Conservation (phyloP, 2,329 filamentous ascomycete species). For the Microsporum ferrugineum region DNA sequence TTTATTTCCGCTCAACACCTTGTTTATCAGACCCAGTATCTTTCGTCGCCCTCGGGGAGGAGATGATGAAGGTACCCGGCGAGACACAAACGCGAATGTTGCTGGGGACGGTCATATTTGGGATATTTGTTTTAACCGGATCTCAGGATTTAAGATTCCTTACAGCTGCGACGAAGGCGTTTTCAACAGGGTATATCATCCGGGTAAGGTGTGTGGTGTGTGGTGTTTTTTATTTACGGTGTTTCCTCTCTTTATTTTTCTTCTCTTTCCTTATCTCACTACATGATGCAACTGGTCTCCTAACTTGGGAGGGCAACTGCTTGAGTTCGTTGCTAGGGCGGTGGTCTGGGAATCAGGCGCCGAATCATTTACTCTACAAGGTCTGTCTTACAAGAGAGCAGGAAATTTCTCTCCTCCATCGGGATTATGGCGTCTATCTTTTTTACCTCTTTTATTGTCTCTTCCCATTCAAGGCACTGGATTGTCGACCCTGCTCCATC, state of each 20-base stretch:
- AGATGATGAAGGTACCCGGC: background rate
- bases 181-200: background rate
- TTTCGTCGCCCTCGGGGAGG: background rate
- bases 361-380: background rate
- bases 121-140: background rate
- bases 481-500: background rate
- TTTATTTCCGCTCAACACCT: background rate
- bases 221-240: background rate
- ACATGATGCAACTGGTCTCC: background rate
- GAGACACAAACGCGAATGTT: background rate
- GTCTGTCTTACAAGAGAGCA: background rate
- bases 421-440: background rate
- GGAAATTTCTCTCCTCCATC: background rate
- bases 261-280: background rate
- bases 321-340: background rate
- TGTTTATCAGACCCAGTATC: background rate
- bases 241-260: background rate
- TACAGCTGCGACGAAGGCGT: background rate
- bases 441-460: background rate
- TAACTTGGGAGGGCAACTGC: no score
- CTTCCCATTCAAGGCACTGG: background rate
- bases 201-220: background rate
- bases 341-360: background rate
- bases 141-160: background rate
- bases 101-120: background rate